Evolutionary conservation across 1,284 basidiomycete species (phyloP).

Genomic region (Tylopilus sp.): DNA sequence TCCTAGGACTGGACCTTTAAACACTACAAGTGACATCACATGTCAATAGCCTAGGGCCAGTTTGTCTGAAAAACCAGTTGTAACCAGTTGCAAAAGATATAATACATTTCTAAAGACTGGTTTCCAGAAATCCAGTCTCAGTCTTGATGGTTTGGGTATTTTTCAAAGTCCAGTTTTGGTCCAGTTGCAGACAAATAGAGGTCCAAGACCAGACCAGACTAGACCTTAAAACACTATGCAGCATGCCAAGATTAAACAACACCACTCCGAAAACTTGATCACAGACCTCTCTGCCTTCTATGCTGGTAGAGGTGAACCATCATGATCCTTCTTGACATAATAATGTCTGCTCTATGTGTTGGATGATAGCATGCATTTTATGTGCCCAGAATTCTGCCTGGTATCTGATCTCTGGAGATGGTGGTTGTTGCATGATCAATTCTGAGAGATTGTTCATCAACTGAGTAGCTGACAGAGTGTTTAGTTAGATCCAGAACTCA

Average conservation of each 20-base stretch:
- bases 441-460: slow-evolving; percentile 78
- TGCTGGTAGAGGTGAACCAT: slow-evolving; percentile 30
- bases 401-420: slow-evolving; percentile 56
- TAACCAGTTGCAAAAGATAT: too few species aligned
- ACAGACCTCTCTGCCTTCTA: slow-evolving; percentile 50
- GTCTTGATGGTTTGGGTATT: too few species aligned
- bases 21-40: too few species aligned
- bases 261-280: slow-evolving; percentile 69
- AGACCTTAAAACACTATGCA: too few species aligned
- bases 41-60: too few species aligned
- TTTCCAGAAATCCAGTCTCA: too few species aligned
- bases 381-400: slow-evolving; percentile 73
- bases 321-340: slow-evolving; percentile 37
- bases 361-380: slow-evolving; percentile 63
- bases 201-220: too few species aligned
- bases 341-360: slow-evolving; percentile 42
- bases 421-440: slow-evolving; percentile 61
- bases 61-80: too few species aligned
- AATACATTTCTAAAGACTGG: too few species aligned
- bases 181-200: too few species aligned
- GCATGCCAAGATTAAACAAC: slow-evolving; percentile 69
- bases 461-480: slow-evolving; percentile 62
- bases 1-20: too few species aligned
- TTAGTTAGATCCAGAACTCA: neutral
- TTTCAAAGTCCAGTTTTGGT: too few species aligned